These are phyloP conservation scores for Amanita rubescens DNA, from an alignment of 768 basidiomycete species.

Conservation along the genomic window DNA sequence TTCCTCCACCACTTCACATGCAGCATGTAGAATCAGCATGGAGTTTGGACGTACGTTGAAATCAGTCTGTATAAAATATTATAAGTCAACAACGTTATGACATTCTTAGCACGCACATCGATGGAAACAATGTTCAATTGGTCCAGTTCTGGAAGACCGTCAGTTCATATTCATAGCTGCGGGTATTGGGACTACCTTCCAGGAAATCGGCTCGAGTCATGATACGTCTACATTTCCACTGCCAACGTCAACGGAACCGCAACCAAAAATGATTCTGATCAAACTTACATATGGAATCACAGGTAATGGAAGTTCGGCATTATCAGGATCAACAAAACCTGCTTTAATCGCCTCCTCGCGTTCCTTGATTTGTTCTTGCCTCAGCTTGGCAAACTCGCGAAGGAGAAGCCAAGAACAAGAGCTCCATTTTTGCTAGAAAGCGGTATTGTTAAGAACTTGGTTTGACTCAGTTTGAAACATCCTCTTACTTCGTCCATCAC, in stretches of 20 bases:
- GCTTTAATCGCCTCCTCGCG: slow-evolving; percentile 31
- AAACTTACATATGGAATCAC: slow-evolving; percentile 49
- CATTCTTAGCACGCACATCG: slow-evolving; percentile 42
- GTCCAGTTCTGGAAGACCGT: slow-evolving; percentile 45
- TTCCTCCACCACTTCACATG: slow-evolving; percentile 60
- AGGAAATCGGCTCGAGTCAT: slow-evolving; percentile 84
- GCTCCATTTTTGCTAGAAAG: slow-evolving; percentile 65
- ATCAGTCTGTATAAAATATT: slow-evolving; percentile 40
- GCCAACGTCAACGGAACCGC: slow-evolving; percentile 3
- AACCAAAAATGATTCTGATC: neutral
- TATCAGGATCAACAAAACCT: slow-evolving; percentile 23
- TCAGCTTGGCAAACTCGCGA: slow-evolving; percentile 60
- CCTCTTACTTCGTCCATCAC: slow-evolving; percentile 77
- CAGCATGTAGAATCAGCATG: slow-evolving; percentile 66
- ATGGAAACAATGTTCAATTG: slow-evolving; percentile 69
- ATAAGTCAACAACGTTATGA: neutral
- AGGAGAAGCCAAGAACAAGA: slow-evolving; percentile 78
- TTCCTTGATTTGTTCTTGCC: slow-evolving; percentile 41
- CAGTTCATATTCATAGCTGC: neutral
- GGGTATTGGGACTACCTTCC: slow-evolving; percentile 39
- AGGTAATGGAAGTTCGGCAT: slow-evolving; percentile 51
- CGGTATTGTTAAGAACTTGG: neutral
- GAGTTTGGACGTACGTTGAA: slow-evolving; percentile 80
- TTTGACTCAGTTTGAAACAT: neutral
- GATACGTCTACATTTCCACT: slow-evolving; percentile 69